Conservation (phyloP, 805 yeast species). For the Sporopachydermia lactativora region DNA sequence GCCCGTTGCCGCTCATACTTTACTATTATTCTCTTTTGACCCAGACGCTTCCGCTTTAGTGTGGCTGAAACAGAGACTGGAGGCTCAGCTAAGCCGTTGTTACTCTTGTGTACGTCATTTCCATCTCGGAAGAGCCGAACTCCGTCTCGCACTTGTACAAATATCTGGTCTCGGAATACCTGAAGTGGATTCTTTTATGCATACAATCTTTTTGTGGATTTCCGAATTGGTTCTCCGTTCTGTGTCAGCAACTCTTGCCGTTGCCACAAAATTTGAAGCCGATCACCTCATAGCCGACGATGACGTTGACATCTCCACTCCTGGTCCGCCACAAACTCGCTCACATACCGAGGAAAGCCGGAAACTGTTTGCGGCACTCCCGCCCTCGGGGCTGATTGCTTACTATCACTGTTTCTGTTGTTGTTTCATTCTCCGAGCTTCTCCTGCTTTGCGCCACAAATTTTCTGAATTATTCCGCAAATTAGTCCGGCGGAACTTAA, state of each 20-base stretch:
- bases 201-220: neutral
- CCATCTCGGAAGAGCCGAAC: slow-evolving; percentile 1
- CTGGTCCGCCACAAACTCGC: too few relatives aligned
- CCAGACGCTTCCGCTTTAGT: neutral
- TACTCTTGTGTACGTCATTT: neutral
- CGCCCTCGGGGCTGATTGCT: neutral
- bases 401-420: neutral
- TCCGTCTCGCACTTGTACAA: neutral
- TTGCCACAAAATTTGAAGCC: neutral
- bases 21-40: neutral
- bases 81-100: neutral
- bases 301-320: neutral
- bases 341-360: neutral
- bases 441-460: neutral
- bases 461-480: neutral
- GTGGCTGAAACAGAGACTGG: neutral
- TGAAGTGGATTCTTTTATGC: neutral
- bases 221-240: too few relatives aligned
- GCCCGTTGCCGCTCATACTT: neutral
- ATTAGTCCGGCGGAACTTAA: neutral
- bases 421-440: neutral
- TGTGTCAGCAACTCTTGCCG: too few relatives aligned
- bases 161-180: neutral
- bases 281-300: neutral
- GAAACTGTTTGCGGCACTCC: neutral